These are phyloP conservation scores for Pseudozyma sp. DNA, from an alignment of 1,284 basidiomycete species.

Conservation along the genomic window DNA sequence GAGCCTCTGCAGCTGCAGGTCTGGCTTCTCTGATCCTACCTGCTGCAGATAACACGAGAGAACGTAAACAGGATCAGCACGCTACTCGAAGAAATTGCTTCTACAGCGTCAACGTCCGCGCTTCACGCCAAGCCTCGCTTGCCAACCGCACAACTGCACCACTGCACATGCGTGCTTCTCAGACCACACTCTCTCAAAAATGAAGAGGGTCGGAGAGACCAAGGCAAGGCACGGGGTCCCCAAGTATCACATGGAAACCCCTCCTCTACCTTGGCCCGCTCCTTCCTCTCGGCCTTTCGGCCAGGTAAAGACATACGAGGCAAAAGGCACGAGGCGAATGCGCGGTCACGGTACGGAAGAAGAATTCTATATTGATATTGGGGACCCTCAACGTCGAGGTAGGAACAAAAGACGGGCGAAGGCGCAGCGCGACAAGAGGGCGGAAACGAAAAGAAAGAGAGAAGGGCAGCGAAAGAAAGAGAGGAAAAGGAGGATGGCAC, in stretches of 20 bases:
- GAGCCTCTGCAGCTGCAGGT: not conserved
- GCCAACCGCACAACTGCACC: not conserved
- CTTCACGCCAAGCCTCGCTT: not conserved
- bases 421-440: not conserved
- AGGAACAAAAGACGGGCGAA: not conserved
- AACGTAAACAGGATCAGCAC: not conserved
- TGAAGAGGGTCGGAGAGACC: conserved; percentile 1
- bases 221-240: conserved; percentile 14
- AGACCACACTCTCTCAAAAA: not conserved
- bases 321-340: conserved; percentile 35
- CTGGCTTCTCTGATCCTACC: not conserved
- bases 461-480: conserved; percentile 1
- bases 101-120: not conserved
- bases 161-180: conserved; percentile 20
- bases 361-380: conserved; percentile 41
- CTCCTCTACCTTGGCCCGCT: conserved; percentile 13
- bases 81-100: not conserved
- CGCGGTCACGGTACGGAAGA: conserved; percentile 29
- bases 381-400: conserved; percentile 11
- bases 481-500: conserved; percentile 52
- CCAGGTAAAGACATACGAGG: conserved; percentile 27
- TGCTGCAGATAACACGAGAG: not conserved
- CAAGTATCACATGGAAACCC: conserved; percentile 39
- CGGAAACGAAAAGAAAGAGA: not conserved
- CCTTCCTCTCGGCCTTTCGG: conserved; percentile 38